Conservation (phyloP, 768 basidiomycete species). For the Dioszegia aurantiaca region DNA sequence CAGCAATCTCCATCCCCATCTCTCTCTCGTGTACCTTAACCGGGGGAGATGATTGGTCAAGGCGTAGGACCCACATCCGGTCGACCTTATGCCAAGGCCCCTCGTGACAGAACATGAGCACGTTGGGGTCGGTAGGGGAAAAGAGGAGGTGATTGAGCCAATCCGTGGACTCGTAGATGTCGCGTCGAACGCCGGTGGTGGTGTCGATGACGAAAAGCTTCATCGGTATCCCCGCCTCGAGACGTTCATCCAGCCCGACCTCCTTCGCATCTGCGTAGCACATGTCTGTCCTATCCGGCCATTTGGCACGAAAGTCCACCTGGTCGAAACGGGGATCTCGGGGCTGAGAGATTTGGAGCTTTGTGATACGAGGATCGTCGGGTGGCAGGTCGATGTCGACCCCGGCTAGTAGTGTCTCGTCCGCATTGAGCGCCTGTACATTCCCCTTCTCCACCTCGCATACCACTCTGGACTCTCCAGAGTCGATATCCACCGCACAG, state of each 20-base stretch:
- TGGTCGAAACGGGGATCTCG: conserved; percentile 23
- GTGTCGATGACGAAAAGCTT: conserved; percentile 22
- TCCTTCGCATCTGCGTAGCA: conserved; percentile 31
- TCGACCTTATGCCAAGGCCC: conserved; percentile 31
- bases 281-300: conserved; percentile 29
- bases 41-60: conserved; percentile 6
- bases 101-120: conserved; percentile 30
- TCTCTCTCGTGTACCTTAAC: conserved; percentile 20
- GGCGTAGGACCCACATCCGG: conserved; percentile 22
- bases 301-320: conserved; percentile 20
- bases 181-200: conserved; percentile 16
- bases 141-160: conserved; percentile 32
- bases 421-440: conserved; percentile 25
- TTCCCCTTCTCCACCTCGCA: conserved; percentile 17
- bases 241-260: conserved; percentile 17
- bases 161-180: conserved; percentile 24
- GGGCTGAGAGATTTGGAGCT: conserved; percentile 8
- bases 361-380: background rate
- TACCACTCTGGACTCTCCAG: conserved; percentile 9
- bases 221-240: conserved; percentile 27
- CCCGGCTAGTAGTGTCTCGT: conserved; percentile 24
- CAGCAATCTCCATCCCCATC: conserved; percentile 35
- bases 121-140: conserved; percentile 24
- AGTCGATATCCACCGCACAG: conserved; percentile 20
- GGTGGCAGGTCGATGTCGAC: conserved; percentile 17